A percentile compares a stretch with the other conserved stretches of the same genome.
These are phyloP conservation scores for Auricularia cornea DNA, from an alignment of 768 basidiomycete species.

Conservation along the genomic window DNA sequence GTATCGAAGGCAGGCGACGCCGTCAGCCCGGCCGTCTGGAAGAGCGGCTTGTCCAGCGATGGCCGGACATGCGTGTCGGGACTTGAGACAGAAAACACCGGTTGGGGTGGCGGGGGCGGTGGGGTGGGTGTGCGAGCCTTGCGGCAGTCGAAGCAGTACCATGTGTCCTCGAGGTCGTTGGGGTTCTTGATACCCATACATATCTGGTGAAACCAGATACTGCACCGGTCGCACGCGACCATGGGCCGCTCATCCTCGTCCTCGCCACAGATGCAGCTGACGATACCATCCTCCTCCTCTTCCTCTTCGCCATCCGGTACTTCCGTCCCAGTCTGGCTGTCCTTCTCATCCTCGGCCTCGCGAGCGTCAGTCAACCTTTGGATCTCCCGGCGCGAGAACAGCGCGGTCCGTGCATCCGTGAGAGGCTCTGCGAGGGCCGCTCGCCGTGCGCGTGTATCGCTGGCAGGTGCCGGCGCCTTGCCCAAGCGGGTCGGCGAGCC, in stretches of 20 bases:
- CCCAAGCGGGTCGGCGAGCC: background rate
- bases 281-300: constrained; percentile 40
- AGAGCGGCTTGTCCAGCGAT: background rate
- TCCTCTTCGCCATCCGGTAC: constrained; percentile 25
- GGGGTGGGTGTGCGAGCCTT: background rate
- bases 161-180: constrained; percentile 65
- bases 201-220: constrained; percentile 72
- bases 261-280: constrained; percentile 58
- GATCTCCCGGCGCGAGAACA: constrained; percentile 64
- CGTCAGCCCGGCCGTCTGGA: background rate
- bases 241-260: constrained; percentile 64
- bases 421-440: background rate
- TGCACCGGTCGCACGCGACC: constrained; percentile 76
- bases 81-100: background rate
- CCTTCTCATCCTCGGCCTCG: constrained; percentile 24
- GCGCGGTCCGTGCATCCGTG: constrained; percentile 61
- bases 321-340: background rate
- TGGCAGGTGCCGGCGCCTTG: background rate
- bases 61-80: background rate
- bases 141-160: constrained; percentile 58
- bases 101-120: background rate
- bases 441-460: background rate
- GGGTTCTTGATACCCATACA: constrained; percentile 67
- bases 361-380: constrained; percentile 49
- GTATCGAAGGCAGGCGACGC: background rate